Evolutionary conservation across 169 alveolate genomes (phyloP).

Genomic region (Plasmodium billcollinsi): DNA sequence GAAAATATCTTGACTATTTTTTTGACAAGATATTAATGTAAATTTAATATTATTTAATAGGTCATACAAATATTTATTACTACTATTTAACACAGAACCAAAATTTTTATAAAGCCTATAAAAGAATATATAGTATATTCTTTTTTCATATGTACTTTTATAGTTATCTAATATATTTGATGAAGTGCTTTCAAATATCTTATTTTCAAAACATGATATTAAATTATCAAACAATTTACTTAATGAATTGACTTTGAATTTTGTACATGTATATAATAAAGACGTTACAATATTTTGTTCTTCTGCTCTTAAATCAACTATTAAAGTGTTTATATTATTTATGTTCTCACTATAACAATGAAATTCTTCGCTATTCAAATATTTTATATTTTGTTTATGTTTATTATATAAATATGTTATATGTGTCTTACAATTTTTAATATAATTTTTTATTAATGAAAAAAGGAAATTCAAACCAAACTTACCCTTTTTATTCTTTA

Average conservation of each 20-base stretch:
- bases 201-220: conserved; percentile 24
- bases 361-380: conserved; percentile 1
- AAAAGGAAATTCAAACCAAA: conserved; percentile 25
- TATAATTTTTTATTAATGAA: conserved; percentile 13
- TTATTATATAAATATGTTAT: conserved; percentile 15
- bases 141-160: conserved; percentile 40
- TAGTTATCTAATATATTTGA: conserved; percentile 12
- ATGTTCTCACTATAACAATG: conserved; percentile 7
- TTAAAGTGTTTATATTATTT: neutral
- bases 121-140: conserved; percentile 47
- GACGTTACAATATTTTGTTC: conserved; percentile 63
- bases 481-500: neutral
- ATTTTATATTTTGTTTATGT: conserved; percentile 5
- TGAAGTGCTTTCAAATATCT: conserved; percentile 18
- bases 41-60: conserved; percentile 49
- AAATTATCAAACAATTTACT: conserved; percentile 39
- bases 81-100: conserved; percentile 37
- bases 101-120: conserved; percentile 50
- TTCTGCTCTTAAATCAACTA: conserved; percentile 52
- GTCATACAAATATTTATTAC: conserved; percentile 42
- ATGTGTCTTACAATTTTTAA: conserved; percentile 32
- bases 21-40: conserved; percentile 24
- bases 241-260: conserved; percentile 34
- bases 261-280: conserved; percentile 44
- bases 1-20: neutral